phyloP scores from a whole-genome alignment of 306 rosid species.

The Pterocarpus macrocarpus region DNA sequence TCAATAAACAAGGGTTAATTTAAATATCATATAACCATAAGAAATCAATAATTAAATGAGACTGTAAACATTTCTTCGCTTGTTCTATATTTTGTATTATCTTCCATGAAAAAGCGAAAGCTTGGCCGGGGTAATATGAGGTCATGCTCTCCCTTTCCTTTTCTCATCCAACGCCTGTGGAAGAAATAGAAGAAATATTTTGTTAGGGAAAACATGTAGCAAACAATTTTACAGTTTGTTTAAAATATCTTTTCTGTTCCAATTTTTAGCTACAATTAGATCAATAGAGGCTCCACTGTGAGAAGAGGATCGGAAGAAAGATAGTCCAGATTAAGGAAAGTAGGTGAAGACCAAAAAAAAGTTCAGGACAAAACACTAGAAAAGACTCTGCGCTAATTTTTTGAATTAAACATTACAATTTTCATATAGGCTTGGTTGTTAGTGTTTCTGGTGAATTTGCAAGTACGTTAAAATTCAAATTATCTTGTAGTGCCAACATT shows the following conservation, averaged over 20 bases:
- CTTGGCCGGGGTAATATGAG: background rate
- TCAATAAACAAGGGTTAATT: background rate
- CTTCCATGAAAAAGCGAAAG: slow-evolving; percentile 16
- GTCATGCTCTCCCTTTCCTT: slow-evolving; percentile 60
- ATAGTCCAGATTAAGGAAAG: background rate
- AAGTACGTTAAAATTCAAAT: too few relatives aligned
- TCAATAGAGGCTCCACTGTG: background rate
- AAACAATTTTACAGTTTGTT: slow-evolving; percentile 17
- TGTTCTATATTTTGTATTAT: background rate
- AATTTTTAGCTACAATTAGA: background rate
- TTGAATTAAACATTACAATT: background rate
- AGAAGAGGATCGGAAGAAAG: background rate
- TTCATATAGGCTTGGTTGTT: background rate
- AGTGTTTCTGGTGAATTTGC: too few relatives aligned
- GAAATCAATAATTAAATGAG: slow-evolving; percentile 30
- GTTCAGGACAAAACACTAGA: background rate
- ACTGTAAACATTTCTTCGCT: slow-evolving; percentile 20
- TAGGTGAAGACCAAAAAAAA: background rate
- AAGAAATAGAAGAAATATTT: slow-evolving; percentile 27
- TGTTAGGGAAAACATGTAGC: slow-evolving; percentile 27
- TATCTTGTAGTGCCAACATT: too few relatives aligned
- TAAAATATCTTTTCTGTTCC: background rate
- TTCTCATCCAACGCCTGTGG: slow-evolving; percentile 63
- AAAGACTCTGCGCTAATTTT: background rate
- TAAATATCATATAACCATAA: slow-evolving; percentile 20